phyloP scores from a whole-genome alignment of 2,329 filamentous ascomycete genomes.

The Cladophialophora chaetospira region DNA sequence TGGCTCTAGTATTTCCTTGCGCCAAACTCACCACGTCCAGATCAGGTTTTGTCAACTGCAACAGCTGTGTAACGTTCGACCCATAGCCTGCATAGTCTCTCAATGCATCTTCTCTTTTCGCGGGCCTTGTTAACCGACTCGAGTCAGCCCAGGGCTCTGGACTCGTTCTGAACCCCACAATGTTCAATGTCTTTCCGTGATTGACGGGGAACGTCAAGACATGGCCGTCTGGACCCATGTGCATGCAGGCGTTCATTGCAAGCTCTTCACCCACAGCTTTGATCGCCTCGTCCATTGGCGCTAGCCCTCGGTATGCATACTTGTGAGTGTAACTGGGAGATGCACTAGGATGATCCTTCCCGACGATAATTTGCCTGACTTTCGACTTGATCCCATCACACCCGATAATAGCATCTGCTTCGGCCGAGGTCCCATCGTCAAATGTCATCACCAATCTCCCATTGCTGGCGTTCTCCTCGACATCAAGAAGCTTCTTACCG shows the following conservation, averaged over 20 bases:
- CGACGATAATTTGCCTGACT: slow-evolving; percentile 56
- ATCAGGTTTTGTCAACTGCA: slow-evolving; percentile 36
- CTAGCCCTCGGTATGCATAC: slow-evolving; percentile 63
- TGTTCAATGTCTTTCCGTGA: slow-evolving; percentile 59
- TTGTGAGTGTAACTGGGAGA: slow-evolving; percentile 54
- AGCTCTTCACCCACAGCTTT: slow-evolving; percentile 53
- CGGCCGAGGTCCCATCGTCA: slow-evolving; percentile 45
- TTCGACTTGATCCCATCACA: slow-evolving; percentile 67
- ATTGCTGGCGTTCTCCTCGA: slow-evolving; percentile 13
- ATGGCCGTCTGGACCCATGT: slow-evolving; percentile 62
- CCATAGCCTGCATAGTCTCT: slow-evolving; percentile 31
- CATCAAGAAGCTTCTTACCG: slow-evolving; percentile 41
- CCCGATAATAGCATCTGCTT: slow-evolving; percentile 51
- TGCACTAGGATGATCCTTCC: slow-evolving; percentile 47
- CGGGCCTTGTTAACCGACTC: slow-evolving; percentile 43
- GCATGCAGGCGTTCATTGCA: slow-evolving; percentile 48
- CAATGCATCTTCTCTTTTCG: slow-evolving; percentile 31
- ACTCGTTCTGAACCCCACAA: slow-evolving; percentile 51
- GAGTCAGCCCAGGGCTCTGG: slow-evolving; percentile 45
- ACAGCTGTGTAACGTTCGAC: slow-evolving; percentile 29
- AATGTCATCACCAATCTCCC: slow-evolving; percentile 45
- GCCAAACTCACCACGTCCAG: slow-evolving; percentile 31
- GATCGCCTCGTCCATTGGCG: slow-evolving; percentile 60
- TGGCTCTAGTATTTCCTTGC: slow-evolving; percentile 16
- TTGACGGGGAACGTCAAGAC: slow-evolving; percentile 64